A percentile compares a stretch with the other conserved stretches of the same genome.
phyloP scores from a whole-genome alignment of 768 basidiomycete species.

The Termitomyces sp. region DNA sequence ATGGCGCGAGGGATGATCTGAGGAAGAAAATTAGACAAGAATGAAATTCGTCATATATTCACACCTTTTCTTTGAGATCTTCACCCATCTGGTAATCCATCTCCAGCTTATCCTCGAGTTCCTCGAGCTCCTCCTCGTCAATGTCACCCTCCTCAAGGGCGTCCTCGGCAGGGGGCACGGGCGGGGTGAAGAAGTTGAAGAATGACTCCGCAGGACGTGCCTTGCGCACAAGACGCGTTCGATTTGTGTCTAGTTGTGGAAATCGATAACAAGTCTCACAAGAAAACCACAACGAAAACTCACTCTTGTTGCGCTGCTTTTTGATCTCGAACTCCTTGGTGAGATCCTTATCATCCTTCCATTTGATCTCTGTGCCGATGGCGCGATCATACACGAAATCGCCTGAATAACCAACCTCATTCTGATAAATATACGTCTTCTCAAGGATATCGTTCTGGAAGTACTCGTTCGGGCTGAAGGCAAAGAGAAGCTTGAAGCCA shows the following conservation, averaged over 20 bases:
- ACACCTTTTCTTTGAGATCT: conserved; percentile 93
- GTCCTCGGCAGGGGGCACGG: conserved; percentile 65
- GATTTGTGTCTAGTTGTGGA: conserved; percentile 62
- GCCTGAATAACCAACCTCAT: conserved; percentile 91
- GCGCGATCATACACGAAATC: conserved; percentile 97
- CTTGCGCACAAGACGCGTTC: conserved; percentile 81
- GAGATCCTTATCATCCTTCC: conserved; percentile 98
- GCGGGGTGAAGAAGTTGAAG: conserved; percentile 98
- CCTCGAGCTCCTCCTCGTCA: conserved; percentile 83
- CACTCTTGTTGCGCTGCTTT: conserved; percentile 99
- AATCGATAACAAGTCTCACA: conserved; percentile 1
- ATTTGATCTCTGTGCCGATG: conserved; percentile 89
- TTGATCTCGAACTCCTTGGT: conserved; percentile 98
- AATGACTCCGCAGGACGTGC: conserved; percentile 90
- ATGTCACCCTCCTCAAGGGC: conserved; percentile 66
- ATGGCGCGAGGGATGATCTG: conserved; percentile 93
- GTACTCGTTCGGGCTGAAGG: conserved; percentile 79
- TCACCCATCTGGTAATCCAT: conserved; percentile 98
- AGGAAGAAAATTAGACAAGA: neutral
- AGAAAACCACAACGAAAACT: conserved; percentile 19
- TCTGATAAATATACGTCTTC: conserved; percentile 93
- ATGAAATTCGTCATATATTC: conserved; percentile 11
- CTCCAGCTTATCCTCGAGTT: conserved; percentile 91
- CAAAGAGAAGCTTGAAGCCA: conserved; percentile 90
- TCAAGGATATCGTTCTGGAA: conserved; percentile 81